Percentiles rank a stretch among this genome's conserved stretches.
phyloP scores from a whole-genome alignment of 2,329 filamentous ascomycete genomes.

The Alternaria sp. region DNA sequence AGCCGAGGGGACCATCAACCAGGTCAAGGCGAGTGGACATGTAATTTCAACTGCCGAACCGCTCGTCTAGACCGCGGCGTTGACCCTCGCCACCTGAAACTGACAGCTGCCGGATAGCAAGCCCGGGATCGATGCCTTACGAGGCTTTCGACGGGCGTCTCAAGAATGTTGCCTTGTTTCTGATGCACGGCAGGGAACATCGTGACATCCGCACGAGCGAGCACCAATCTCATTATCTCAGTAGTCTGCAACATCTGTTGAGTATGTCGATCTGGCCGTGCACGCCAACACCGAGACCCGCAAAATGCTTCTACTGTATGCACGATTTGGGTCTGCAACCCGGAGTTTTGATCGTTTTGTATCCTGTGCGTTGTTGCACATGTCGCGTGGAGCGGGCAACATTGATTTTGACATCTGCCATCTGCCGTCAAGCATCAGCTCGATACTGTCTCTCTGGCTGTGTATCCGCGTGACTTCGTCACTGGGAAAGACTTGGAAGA shows the following conservation, averaged over 20 bases:
- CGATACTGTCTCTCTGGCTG: slow-evolving; percentile 25
- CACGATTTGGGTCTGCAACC: slow-evolving; percentile 1
- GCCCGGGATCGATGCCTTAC: slow-evolving; percentile 30
- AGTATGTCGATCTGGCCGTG: slow-evolving; percentile 33
- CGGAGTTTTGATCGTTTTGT: slow-evolving; percentile 9
- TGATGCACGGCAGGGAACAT: slow-evolving; percentile 23
- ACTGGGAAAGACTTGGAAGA: slow-evolving; percentile 8
- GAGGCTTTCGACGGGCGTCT: slow-evolving; percentile 29
- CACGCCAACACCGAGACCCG: slow-evolving; percentile 5
- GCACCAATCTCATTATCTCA: slow-evolving; percentile 21
- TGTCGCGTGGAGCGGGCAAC: slow-evolving; percentile 22
- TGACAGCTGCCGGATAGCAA: slow-evolving; percentile 25
- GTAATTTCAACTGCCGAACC: slow-evolving; percentile 36
- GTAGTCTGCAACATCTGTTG: slow-evolving; percentile 26
- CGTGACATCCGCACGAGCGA: slow-evolving; percentile 27
- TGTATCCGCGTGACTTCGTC: neutral
- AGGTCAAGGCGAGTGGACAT: slow-evolving; percentile 21
- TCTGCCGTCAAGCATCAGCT: slow-evolving; percentile 33
- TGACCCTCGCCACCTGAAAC: slow-evolving; percentile 22
- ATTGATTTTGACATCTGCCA: slow-evolving; percentile 16
- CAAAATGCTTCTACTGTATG: slow-evolving; percentile 8
- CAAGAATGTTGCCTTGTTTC: slow-evolving; percentile 24
- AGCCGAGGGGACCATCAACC: slow-evolving; percentile 29
- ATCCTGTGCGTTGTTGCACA: slow-evolving; percentile 28
- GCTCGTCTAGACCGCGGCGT: slow-evolving; percentile 32